Base-by-base conservation (phyloP, 352 stramenopile species). In the Peronospora farinosa region DNA sequence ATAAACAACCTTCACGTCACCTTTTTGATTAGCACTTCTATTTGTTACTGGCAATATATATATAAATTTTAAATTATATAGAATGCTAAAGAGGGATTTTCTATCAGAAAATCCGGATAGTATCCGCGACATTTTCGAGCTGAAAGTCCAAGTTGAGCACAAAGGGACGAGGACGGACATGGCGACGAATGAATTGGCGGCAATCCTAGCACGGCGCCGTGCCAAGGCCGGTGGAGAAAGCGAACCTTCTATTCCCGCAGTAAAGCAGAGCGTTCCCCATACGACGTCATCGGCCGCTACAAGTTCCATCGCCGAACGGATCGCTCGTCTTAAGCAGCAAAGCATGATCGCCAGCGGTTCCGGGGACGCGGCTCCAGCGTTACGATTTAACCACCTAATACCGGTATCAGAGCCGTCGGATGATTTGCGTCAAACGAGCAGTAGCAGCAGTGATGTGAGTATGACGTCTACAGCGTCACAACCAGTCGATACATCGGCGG, bases 111-210 rank as follows among this genome's bases (percentile, higher is more conserved):
- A 27, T 5, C 5, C 23, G 23, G 23, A 5, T 27, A 27, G 3
- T 5, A 27, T 27, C 32, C 49, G 55, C 37, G 55, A 63, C 49
- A 60, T 60, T 49, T 51, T 10, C 16, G 3, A 33, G 31, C 35
- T 54, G 31, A 44, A 52, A 57, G 49, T 54, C 47, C n/a, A n/a
- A n/a, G n/a, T n/a, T n/a, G n/a, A n/a, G n/a, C n/a, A 23, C 58
- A 67, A 67, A 42, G n/a, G 43, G 41, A 68, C 55, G 55, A 65
- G 28, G 37, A 42, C 37, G 37, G 37, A 45, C 28, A 91, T 91
- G 80, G 75, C 80, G 45, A 69, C 80, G 58, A 91, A 86, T 64
- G 83, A 93, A 65, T 57, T 93, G 51, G 78, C 79, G 35, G 74
- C 83, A 51, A 90, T 91, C 53, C 69, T 93, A 17, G 83, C 83